Conservation (phyloP, 2,329 filamentous ascomycete genomes). For the Colletotrichum cordylinicola region DNA sequence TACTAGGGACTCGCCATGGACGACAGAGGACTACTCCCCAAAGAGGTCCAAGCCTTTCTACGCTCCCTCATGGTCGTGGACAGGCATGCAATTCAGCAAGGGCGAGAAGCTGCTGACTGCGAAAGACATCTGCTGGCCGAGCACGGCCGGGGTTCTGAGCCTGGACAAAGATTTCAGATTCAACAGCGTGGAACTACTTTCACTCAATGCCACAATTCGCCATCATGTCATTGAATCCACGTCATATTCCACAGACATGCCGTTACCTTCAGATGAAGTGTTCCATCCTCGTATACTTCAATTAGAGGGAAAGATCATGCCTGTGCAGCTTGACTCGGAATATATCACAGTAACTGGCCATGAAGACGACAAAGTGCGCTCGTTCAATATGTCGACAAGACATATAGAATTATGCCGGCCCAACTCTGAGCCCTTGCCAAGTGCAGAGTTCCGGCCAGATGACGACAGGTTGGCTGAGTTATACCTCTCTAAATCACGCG, state of each 20-base stretch:
- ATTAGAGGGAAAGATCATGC: neutral
- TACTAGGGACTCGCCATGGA: neutral
- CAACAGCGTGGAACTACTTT: neutral
- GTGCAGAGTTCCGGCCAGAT: neutral
- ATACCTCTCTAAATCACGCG: fast-evolving
- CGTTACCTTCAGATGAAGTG: neutral
- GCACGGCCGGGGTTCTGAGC: fast-evolving
- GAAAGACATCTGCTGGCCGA: neutral
- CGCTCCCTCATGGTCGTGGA: neutral
- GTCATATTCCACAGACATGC: neutral
- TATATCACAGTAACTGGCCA: neutral
- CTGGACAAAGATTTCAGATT: neutral
- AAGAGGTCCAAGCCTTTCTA: neutral
- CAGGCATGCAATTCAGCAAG: neutral
- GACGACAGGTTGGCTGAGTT: neutral
- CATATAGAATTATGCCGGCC: fast-evolving
- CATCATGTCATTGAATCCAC: neutral
- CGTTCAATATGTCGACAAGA: neutral
- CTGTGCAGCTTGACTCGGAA: neutral
- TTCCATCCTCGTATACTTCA: neutral
- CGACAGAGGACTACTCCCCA: neutral
- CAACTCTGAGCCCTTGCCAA: fast-evolving
- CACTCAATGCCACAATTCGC: fast-evolving
- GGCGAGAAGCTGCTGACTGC: neutral
- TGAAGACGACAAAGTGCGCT: fast-evolving